Percentiles rank a stretch among this genome's conserved stretches.
phyloP scores from a whole-genome alignment of 1,139 yeast species.

The Ogataea hybrid region DNA sequence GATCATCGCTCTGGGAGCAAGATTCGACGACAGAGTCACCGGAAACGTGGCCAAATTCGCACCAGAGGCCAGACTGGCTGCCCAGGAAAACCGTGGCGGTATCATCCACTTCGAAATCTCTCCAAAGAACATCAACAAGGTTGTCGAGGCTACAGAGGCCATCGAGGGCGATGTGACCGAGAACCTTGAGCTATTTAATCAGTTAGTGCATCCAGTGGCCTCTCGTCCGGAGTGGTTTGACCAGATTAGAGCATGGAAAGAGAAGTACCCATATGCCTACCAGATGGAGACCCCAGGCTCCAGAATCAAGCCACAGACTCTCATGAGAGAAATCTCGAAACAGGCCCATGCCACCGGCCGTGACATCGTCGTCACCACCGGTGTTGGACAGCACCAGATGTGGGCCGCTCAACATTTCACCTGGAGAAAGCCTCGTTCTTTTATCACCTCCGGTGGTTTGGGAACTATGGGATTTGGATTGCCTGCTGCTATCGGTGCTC shows the following conservation, averaged over 20 bases:
- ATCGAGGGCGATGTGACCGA: constrained; percentile 92
- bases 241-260: constrained; percentile 77
- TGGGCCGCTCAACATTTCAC: constrained; percentile 99
- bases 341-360: constrained; percentile 66
- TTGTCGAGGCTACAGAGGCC: constrained; percentile 95
- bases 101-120: constrained; percentile 93
- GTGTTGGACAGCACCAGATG: constrained; percentile 99
- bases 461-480: constrained; percentile 99
- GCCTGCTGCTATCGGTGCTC: constrained; percentile 98
- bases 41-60: constrained; percentile 85
- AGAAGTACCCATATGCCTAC: constrained; percentile 80
- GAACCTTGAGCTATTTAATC: constrained; percentile 71
- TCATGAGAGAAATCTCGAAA: constrained; percentile 72
- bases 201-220: constrained; percentile 60
- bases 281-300: constrained; percentile 76
- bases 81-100: constrained; percentile 88
- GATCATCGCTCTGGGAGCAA: constrained; percentile 91
- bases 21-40: constrained; percentile 98
- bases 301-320: constrained; percentile 89
- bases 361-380: constrained; percentile 88
- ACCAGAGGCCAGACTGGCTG: constrained; percentile 89
- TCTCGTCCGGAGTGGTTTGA: constrained; percentile 77
- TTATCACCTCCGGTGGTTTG: constrained; percentile 96
- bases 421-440: constrained; percentile 87
- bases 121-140: constrained; percentile 96